These are phyloP conservation scores for Polytrichum formosum DNA, from an alignment of 225 moss, liverwort and hornwort genomes.

Conservation along the genomic window DNA sequence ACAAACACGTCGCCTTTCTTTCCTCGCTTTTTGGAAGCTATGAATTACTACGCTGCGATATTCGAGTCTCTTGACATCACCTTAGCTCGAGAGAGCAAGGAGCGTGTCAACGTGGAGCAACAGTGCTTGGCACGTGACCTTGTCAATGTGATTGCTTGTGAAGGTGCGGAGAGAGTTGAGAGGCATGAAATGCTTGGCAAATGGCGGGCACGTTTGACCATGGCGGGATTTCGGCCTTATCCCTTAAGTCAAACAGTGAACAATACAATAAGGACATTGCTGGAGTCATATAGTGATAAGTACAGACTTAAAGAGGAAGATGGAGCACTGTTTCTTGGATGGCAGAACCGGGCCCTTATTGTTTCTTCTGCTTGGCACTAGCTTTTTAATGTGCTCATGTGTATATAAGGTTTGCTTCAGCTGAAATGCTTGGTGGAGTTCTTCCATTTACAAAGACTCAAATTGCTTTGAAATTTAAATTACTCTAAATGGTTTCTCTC, in stretches of 20 bases:
- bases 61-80: conserved; percentile 81
- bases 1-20: conserved; percentile 64
- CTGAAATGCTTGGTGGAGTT: background rate
- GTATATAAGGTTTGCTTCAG: conserved; percentile 13
- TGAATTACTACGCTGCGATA: conserved; percentile 64
- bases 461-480: background rate
- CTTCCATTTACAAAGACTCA: conserved; percentile 1
- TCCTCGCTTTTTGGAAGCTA: conserved; percentile 63
- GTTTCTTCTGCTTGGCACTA: conserved; percentile 66
- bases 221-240: conserved; percentile 62
- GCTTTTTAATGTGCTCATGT: conserved; percentile 11
- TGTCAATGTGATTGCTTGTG: conserved; percentile 75
- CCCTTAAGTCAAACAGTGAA: conserved; percentile 57
- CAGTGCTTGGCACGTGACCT: conserved; percentile 75
- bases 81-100: conserved; percentile 60
- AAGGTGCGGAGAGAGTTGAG: conserved; percentile 67
- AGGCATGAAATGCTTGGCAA: conserved; percentile 75
- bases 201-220: conserved; percentile 66
- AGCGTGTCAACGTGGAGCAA: conserved; percentile 78
- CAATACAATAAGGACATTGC: conserved; percentile 47
- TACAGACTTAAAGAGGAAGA: conserved; percentile 53
- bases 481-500: too few species aligned
- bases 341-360: conserved; percentile 45
- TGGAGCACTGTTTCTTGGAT: conserved; percentile 53
- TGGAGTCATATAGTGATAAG: conserved; percentile 63